phyloP scores from a whole-genome alignment of 2,329 filamentous ascomycete genomes.

The Pseudofabraea citricarpa region DNA sequence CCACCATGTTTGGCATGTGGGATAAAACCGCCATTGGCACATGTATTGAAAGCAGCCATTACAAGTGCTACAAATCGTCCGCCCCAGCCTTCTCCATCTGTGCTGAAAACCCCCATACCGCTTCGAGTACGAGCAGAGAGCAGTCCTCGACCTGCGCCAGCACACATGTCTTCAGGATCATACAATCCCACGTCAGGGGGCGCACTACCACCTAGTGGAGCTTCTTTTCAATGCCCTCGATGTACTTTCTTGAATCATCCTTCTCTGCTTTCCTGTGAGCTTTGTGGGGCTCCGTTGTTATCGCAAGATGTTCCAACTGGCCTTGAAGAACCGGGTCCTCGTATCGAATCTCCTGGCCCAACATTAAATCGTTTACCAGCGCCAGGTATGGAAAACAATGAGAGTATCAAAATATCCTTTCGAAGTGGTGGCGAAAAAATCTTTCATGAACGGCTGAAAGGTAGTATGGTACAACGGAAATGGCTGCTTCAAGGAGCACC shows the following conservation, averaged over 20 bases:
- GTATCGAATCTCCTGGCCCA: slow-evolving; percentile 77
- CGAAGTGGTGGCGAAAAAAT: slow-evolving; percentile 83
- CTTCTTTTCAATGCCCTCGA: slow-evolving; percentile 66
- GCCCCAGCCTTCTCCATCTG: slow-evolving; percentile 19
- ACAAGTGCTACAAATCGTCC: slow-evolving; percentile 60
- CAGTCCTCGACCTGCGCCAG: slow-evolving; percentile 16
- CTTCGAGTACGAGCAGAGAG: slow-evolving; percentile 19
- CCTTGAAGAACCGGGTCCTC: slow-evolving; percentile 36
- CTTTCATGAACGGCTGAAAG: slow-evolving; percentile 84
- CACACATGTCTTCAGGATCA: slow-evolving; percentile 11
- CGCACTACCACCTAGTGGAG: slow-evolving; percentile 17
- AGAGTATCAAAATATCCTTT: slow-evolving; percentile 89
- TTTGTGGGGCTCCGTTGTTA: slow-evolving; percentile 75
- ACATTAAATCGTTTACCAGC: slow-evolving; percentile 38
- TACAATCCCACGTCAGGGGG: slow-evolving; percentile 1
- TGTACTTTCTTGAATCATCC: slow-evolving; percentile 95
- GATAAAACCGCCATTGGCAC: slow-evolving; percentile 81
- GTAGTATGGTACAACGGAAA: slow-evolving; percentile 85
- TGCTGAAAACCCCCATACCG: slow-evolving; percentile 23
- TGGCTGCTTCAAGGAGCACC: slow-evolving; percentile 91
- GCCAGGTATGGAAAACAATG: slow-evolving; percentile 50
- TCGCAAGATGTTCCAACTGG: slow-evolving; percentile 42
- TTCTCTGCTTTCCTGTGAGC: slow-evolving; percentile 79
- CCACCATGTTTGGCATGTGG: slow-evolving; percentile 90
- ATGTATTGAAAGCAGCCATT: slow-evolving; percentile 83